A percentile compares a stretch with the other conserved stretches of the same genome.
These are phyloP conservation scores for Biscogniauxia mediterranea DNA, from an alignment of 2,329 filamentous ascomycete species.

Conservation along the genomic window DNA sequence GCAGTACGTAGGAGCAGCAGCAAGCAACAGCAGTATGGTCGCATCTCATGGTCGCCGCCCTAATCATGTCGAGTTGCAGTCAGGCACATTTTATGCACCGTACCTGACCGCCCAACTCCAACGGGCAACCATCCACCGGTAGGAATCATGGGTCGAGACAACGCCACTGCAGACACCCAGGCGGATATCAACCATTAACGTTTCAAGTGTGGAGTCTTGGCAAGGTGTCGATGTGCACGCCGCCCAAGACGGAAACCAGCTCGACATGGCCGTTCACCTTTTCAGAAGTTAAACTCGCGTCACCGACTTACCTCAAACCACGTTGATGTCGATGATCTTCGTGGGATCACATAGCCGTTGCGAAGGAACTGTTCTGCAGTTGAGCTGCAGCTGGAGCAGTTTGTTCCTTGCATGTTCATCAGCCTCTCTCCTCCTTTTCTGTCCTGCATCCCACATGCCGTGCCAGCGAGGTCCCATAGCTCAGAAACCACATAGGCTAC, in stretches of 20 bases:
- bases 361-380: neutral
- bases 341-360: neutral
- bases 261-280: constrained; percentile 4
- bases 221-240: constrained; percentile 15
- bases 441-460: neutral
- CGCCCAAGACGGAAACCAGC: constrained; percentile 19
- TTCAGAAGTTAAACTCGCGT: neutral
- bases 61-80: constrained; percentile 22
- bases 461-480: neutral
- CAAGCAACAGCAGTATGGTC: constrained; percentile 8
- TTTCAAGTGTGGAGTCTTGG: constrained; percentile 24
- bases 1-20: too few relatives aligned
- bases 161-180: constrained; percentile 29
- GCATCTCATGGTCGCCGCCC: constrained; percentile 9
- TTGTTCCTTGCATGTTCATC: neutral
- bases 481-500: neutral
- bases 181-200: constrained; percentile 20
- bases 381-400: neutral
- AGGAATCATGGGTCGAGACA: constrained; percentile 14
- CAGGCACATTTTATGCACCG: constrained; percentile 11
- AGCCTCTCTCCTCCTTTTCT: neutral
- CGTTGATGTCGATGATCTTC: neutral
- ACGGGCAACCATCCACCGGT: constrained; percentile 12
- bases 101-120: constrained; percentile 7
- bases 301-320: neutral